A percentile compares a stretch with the other conserved stretches of the same genome.
phyloP scores from a whole-genome alignment of 768 basidiomycete species.

The Dioszegia aurantiaca region DNA sequence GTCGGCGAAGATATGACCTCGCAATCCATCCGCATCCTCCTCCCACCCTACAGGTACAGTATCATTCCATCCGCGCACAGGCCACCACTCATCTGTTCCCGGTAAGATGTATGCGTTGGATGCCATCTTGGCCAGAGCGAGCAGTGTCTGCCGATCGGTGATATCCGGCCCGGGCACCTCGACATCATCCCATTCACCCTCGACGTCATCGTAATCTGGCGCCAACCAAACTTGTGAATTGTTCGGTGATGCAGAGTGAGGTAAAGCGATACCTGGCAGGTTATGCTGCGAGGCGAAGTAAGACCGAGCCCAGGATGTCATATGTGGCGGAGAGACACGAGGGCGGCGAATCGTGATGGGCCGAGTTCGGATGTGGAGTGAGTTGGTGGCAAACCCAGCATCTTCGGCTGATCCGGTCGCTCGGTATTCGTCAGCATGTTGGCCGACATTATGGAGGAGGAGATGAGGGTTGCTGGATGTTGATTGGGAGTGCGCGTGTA shows the following conservation, averaged over 20 bases:
- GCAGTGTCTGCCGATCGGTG: slow-evolving; percentile 66
- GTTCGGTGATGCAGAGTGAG: not conserved
- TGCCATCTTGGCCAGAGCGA: slow-evolving; percentile 82
- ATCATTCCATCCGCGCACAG: slow-evolving; percentile 63
- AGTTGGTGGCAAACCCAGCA: slow-evolving; percentile 7
- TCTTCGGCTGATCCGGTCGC: slow-evolving; percentile 16
- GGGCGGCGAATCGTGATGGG: slow-evolving; percentile 39
- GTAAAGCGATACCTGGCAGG: slow-evolving; percentile 6
- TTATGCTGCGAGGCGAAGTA: slow-evolving; percentile 10
- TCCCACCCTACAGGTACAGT: slow-evolving; percentile 83
- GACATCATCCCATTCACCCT: slow-evolving; percentile 62
- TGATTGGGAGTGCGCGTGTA: slow-evolving; percentile 44
- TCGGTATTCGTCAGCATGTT: not conserved
- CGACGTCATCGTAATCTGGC: slow-evolving; percentile 32
- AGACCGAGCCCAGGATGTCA: slow-evolving; percentile 40
- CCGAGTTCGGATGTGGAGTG: slow-evolving; percentile 34
- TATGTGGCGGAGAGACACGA: slow-evolving; percentile 30
- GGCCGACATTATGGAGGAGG: slow-evolving; percentile 33
- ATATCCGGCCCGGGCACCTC: slow-evolving; percentile 71
- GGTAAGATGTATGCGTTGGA: slow-evolving; percentile 72
- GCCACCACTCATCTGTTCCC: slow-evolving; percentile 65
- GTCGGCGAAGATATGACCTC: slow-evolving; percentile 69
- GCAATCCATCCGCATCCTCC: slow-evolving; percentile 79
- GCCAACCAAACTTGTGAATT: slow-evolving; percentile 28
- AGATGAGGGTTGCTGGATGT: slow-evolving; percentile 16